These are phyloP conservation scores for Hyaloscypha bicolor DNA, from an alignment of 495 filamentous ascomycete species.

Conservation along the genomic window DNA sequence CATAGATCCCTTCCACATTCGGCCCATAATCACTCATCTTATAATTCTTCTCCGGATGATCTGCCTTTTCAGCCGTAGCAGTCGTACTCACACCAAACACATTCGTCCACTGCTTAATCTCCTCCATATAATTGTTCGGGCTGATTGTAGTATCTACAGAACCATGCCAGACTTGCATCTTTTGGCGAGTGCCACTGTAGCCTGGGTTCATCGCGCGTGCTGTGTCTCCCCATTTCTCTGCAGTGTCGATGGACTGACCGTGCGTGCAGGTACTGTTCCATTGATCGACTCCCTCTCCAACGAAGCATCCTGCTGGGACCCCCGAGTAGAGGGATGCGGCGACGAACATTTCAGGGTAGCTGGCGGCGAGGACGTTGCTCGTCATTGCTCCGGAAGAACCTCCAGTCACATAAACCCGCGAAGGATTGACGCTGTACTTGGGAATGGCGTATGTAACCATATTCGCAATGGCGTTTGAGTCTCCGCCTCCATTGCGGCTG, in stretches of 20 bases:
- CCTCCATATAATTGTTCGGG: slow-evolving; percentile 52
- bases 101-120: slow-evolving; percentile 55
- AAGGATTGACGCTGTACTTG: slow-evolving; percentile 50
- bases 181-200: slow-evolving; percentile 52
- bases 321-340: slow-evolving; percentile 60
- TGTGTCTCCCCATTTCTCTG: slow-evolving; percentile 45
- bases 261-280: slow-evolving; percentile 50
- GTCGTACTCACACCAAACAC: slow-evolving; percentile 43
- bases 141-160: slow-evolving; percentile 47
- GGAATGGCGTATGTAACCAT: slow-evolving; percentile 58
- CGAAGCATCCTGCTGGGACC: slow-evolving; percentile 62
- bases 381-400: slow-evolving; percentile 54
- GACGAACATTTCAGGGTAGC: slow-evolving; percentile 58
- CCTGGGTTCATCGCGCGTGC: slow-evolving; percentile 49
- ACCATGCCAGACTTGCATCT: slow-evolving; percentile 60
- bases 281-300: slow-evolving; percentile 42
- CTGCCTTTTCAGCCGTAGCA: slow-evolving; percentile 34
- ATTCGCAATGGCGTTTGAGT: slow-evolving; percentile 60
- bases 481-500: slow-evolving; percentile 56
- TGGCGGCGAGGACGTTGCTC: slow-evolving; percentile 58
- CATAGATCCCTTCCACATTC: slow-evolving; percentile 43
- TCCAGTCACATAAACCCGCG: slow-evolving; percentile 54
- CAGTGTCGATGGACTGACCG: slow-evolving; percentile 40
- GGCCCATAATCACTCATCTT: slow-evolving; percentile 51
- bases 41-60: slow-evolving; percentile 38